Conservation (phyloP, 208 protist genomes). For the Leishmania tropica region DNA sequence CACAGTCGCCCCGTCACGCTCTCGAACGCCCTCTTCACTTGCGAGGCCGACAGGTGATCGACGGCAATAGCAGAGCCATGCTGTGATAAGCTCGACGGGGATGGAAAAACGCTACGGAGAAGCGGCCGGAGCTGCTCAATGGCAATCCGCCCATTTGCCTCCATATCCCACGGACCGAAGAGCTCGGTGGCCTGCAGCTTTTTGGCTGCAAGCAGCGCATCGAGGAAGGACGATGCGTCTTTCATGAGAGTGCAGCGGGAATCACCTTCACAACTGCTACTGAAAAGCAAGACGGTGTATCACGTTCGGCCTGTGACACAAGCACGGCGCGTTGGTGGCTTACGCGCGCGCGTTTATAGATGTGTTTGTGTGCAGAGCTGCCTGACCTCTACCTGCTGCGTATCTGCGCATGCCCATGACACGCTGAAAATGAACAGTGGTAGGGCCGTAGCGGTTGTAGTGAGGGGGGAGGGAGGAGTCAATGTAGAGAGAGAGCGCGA, state of each 20-base stretch:
- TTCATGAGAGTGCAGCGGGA: background rate
- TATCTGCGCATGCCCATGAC: background rate
- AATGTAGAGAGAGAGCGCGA: background rate
- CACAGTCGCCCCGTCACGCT: conserved; percentile 27
- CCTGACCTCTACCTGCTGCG: background rate
- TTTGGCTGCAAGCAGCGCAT: conserved; percentile 49
- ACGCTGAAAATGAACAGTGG: background rate
- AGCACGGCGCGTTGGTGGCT: background rate
- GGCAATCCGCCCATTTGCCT: conserved; percentile 49
- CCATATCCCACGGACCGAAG: conserved; percentile 61
- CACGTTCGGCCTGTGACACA: background rate
- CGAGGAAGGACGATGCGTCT: background rate
- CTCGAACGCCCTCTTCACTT: conserved; percentile 26
- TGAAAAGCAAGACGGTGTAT: background rate
- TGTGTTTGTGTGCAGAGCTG: background rate
- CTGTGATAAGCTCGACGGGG: background rate
- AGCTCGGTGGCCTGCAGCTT: conserved; percentile 66
- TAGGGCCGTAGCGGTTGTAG: background rate
- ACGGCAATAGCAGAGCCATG: background rate
- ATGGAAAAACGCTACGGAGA: conserved; percentile 56
- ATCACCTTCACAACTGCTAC: background rate
- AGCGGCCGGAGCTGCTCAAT: conserved; percentile 46
- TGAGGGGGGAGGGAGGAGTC: background rate
- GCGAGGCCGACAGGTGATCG: conserved; percentile 2
- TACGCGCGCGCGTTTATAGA: background rate